phyloP scores from a whole-genome alignment of 257 asterid species.

The Osmanthus fragrans region DNA sequence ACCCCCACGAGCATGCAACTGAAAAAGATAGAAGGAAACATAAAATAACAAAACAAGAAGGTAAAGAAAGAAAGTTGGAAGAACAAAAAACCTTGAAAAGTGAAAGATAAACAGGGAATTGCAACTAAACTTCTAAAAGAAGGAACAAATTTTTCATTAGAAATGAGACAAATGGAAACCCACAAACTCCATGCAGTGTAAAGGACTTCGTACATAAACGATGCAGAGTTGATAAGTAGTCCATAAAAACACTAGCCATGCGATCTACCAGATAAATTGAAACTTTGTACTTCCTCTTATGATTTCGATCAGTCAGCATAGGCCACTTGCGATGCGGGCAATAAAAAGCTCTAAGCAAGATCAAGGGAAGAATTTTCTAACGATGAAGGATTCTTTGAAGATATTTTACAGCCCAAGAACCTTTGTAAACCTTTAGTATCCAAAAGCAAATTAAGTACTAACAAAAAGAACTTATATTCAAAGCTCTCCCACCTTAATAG shows the following conservation, averaged over 20 bases:
- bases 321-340: background rate
- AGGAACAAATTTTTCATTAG: background rate
- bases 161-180: conserved; percentile 7
- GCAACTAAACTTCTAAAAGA: conserved; percentile 2
- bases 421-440: background rate
- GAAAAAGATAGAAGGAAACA: background rate
- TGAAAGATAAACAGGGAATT: conserved; percentile 6
- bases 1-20: background rate
- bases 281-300: conserved; percentile 6
- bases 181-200: background rate
- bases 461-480: background rate
- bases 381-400: background rate
- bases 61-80: background rate
- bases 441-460: background rate
- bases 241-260: background rate
- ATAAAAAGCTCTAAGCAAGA: background rate
- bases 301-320: conserved; percentile 6
- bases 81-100: background rate
- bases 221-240: background rate
- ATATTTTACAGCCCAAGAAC: background rate
- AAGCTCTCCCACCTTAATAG: background rate
- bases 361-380: background rate
- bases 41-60: background rate
- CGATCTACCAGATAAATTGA: background rate
- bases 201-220: conserved; percentile 8